phyloP scores from a whole-genome alignment of 768 basidiomycete genomes.

The Cyclocybe aegerita region DNA sequence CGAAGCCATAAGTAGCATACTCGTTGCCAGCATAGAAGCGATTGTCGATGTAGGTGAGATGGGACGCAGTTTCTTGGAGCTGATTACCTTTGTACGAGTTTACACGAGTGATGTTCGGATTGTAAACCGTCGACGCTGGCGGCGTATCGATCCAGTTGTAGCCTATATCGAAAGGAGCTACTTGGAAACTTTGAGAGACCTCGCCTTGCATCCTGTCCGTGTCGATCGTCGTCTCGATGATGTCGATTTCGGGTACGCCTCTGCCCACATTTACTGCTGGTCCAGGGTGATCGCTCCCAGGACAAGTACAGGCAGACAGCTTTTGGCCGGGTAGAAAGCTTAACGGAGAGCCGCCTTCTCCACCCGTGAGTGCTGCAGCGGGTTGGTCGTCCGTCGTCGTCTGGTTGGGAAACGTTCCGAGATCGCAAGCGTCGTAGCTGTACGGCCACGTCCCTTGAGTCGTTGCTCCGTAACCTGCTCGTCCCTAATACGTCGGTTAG shows the following conservation, averaged over 20 bases:
- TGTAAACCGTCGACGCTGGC: conserved; percentile 52
- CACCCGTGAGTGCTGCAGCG: conserved; percentile 36
- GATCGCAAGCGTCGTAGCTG: conserved; percentile 81
- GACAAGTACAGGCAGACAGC: conserved; percentile 85
- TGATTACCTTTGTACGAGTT: conserved; percentile 72
- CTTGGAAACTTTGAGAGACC: conserved; percentile 81
- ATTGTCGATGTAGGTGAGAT: conserved; percentile 53
- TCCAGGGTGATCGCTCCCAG: conserved; percentile 85
- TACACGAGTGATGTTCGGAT: conserved; percentile 46
- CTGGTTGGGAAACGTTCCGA: conserved; percentile 86
- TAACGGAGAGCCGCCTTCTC: conserved; percentile 30
- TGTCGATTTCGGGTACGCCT: conserved; percentile 90
- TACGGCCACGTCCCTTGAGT: conserved; percentile 90
- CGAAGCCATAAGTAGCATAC: conserved; percentile 71
- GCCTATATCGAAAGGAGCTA: conserved; percentile 74
- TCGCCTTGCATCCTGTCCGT: conserved; percentile 47
- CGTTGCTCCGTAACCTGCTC: conserved; percentile 88
- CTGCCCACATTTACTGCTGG: conserved; percentile 68
- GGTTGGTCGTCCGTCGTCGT: conserved; percentile 62
- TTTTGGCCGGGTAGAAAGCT: conserved; percentile 87
- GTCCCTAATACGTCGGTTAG: conserved; percentile 44
- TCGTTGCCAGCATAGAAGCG: conserved; percentile 52
- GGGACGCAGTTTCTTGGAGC: conserved; percentile 77
- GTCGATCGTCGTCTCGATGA: conserved; percentile 83
- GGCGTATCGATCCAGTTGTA: conserved; percentile 60